Conservation (phyloP, 2,329 filamentous ascomycete species). For the Capronia americana region DNA sequence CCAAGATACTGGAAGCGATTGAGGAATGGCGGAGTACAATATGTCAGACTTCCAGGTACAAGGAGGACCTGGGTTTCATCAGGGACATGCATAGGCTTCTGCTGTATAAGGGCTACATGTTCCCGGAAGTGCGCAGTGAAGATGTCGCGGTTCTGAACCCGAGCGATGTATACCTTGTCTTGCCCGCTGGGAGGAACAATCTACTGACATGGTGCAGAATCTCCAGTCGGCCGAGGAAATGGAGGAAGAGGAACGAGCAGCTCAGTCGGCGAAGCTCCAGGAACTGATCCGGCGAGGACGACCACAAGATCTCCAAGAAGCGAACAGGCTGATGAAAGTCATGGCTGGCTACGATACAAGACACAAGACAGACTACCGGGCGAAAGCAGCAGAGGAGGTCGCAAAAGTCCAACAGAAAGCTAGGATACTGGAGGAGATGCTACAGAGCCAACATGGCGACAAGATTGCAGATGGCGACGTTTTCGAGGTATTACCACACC, state of each 20-base stretch:
- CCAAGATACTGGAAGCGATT: slow-evolving; percentile 91
- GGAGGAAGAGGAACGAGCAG: slow-evolving; percentile 94
- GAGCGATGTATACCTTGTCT: slow-evolving; percentile 76
- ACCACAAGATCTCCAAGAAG: slow-evolving; percentile 93
- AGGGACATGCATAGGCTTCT: slow-evolving; percentile 95
- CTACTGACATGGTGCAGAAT: slow-evolving; percentile 65
- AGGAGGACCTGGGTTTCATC: slow-evolving; percentile 95
- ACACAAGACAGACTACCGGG: slow-evolving; percentile 95
- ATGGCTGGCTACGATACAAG: slow-evolving; percentile 98
- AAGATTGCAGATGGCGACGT: slow-evolving; percentile 73
- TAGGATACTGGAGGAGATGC: slow-evolving; percentile 85
- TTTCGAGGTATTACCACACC: slow-evolving; percentile 65
- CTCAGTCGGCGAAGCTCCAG: slow-evolving; percentile 97
- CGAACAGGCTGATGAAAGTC: slow-evolving; percentile 97
- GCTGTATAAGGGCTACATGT: slow-evolving; percentile 96
- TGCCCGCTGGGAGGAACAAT: neutral
- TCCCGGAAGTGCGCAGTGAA: slow-evolving; percentile 88
- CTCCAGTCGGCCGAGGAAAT: slow-evolving; percentile 97
- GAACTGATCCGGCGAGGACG: slow-evolving; percentile 92
- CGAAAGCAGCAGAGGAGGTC: slow-evolving; percentile 95
- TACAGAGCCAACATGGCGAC: slow-evolving; percentile 84
- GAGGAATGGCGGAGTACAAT: slow-evolving; percentile 99
- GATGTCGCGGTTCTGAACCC: slow-evolving; percentile 97
- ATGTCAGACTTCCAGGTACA: slow-evolving; percentile 97
- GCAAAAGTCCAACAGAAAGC: slow-evolving; percentile 96